Evolutionary conservation across 73 alveolate species (phyloP).

Genomic region (Paramecium octaurelia): DNA sequence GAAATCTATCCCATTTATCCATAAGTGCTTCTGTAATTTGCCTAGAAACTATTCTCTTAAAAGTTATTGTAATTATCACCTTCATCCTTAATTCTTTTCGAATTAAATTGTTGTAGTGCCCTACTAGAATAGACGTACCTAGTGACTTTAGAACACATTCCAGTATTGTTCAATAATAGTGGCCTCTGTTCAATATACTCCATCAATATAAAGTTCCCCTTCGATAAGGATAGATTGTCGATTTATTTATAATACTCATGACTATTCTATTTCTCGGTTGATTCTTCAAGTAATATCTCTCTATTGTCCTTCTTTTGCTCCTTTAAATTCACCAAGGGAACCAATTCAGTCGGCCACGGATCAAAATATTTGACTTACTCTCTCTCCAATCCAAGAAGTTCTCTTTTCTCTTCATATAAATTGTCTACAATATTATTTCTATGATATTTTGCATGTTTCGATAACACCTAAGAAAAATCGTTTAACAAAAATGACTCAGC

Average conservation of each 20-base stretch:
- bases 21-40: background rate
- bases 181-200: conserved; percentile 70
- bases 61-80: conserved; percentile 4
- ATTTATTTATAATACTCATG: conserved; percentile 9
- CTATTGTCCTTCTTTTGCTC: background rate
- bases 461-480: background rate
- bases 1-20: conserved; percentile 41
- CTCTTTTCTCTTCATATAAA: background rate
- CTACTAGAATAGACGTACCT: conserved; percentile 62
- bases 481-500: background rate
- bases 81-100: background rate
- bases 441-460: conserved; percentile 10
- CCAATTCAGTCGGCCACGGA: background rate
- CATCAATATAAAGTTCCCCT: conserved; percentile 60
- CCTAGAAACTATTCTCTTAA: background rate
- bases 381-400: background rate
- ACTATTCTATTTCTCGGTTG: background rate
- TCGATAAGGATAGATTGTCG: background rate
- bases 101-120: conserved; percentile 13
- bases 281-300: background rate
- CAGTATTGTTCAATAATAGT: conserved; percentile 52
- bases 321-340: background rate
- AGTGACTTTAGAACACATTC: conserved; percentile 60
- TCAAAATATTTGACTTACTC: conserved; percentile 28
- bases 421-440: background rate